Evolutionary conservation across 805 yeast species (phyloP).

Genomic region (Saturnispora bothae): DNA sequence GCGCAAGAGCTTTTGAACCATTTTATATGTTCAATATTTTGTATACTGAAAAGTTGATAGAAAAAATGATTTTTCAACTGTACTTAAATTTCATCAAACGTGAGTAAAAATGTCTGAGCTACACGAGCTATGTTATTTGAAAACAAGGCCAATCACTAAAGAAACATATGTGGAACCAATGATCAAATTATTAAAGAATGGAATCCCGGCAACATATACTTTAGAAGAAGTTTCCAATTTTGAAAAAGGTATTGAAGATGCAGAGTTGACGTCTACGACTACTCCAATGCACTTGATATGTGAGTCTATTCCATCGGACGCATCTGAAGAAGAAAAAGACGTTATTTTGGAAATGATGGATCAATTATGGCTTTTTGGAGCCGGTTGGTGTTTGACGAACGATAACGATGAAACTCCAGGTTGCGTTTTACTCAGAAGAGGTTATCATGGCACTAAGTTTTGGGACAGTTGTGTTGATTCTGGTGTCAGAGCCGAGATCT

Average conservation of each 20-base stretch:
- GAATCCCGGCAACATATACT: constrained; percentile 78
- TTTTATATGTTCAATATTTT: not conserved
- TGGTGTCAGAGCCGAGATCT: constrained; percentile 81
- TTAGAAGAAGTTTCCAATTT: constrained; percentile 62
- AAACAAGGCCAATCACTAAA: constrained; percentile 39
- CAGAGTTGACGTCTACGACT: constrained; percentile 40
- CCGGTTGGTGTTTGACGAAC: constrained; percentile 83
- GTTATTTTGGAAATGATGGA: constrained; percentile 48
- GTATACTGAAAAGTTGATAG: not conserved
- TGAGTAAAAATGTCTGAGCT: constrained; percentile 57
- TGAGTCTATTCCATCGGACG: constrained; percentile 36
- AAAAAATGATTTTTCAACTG: too few relatives aligned
- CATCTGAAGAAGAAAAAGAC: constrained; percentile 31
- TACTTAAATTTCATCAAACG: too few relatives aligned
- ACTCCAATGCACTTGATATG: constrained; percentile 71
- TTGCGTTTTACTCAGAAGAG: constrained; percentile 55
- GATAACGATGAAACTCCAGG: constrained; percentile 73
- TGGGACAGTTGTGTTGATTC: constrained; percentile 58
- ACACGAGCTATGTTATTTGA: constrained; percentile 51
- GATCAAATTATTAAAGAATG: constrained; percentile 39
- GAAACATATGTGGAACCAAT: constrained; percentile 35
- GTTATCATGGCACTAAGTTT: constrained; percentile 28
- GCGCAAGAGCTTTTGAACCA: too few relatives aligned
- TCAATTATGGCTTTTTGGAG: constrained; percentile 70
- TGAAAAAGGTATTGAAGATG: constrained; percentile 31